Conservation (phyloP, 257 asterid genomes). For the Gynochthodes officinalis region DNA sequence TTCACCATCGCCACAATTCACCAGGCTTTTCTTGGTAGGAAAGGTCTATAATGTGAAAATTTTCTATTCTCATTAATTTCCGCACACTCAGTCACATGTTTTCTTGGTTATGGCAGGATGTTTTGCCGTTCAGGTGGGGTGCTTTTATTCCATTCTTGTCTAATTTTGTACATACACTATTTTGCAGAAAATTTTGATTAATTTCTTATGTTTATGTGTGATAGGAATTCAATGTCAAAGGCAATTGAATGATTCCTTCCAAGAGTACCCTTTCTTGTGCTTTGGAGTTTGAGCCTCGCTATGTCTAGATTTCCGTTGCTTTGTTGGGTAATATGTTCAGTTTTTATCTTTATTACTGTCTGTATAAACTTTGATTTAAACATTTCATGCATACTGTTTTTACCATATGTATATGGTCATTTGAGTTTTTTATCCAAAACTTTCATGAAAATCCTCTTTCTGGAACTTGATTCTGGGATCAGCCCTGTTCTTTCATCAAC, state of each 20-base stretch:
- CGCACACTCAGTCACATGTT: too few relatives aligned
- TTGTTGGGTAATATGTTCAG: not conserved
- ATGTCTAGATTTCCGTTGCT: conserved; percentile 9
- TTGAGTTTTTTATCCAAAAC: not conserved
- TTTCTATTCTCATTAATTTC: not conserved
- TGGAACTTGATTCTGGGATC: not conserved
- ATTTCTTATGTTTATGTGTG: not conserved
- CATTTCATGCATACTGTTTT: not conserved
- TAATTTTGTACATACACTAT: not conserved
- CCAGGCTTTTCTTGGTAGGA: conserved; percentile 1
- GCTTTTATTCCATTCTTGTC: not conserved
- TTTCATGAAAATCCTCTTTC: conserved; percentile 1
- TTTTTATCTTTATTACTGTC: not conserved
- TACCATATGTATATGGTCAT: not conserved
- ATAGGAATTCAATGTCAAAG: conserved; percentile 6
- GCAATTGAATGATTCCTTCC: conserved; percentile 10
- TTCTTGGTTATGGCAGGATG: not conserved
- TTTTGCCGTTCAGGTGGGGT: not conserved
- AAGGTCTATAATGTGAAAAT: not conserved
- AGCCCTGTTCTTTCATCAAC: not conserved
- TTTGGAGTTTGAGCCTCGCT: conserved; percentile 17
- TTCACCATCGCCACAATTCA: not conserved
- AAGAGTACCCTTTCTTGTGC: conserved; percentile 14
- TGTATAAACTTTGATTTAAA: not conserved
- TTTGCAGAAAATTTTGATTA: not conserved